Conservation (phyloP, 2,329 filamentous ascomycete genomes). For the Ceratocystis diversiconidia region DNA sequence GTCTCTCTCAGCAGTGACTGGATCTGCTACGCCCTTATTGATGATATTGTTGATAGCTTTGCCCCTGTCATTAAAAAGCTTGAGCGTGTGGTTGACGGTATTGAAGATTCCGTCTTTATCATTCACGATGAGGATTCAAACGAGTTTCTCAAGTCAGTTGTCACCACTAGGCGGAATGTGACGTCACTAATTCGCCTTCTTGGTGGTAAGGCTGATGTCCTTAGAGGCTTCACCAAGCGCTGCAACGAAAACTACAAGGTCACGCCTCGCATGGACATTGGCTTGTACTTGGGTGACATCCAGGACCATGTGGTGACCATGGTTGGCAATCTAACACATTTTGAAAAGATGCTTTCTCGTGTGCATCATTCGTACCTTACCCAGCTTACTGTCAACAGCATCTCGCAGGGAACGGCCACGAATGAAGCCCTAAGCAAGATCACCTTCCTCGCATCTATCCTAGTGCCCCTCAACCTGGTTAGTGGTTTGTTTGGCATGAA, state of each 20-base stretch:
- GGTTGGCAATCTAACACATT: slow-evolving; percentile 91
- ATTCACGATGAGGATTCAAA: slow-evolving; percentile 82
- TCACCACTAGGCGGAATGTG: slow-evolving; percentile 81
- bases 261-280: slow-evolving; percentile 90
- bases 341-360: slow-evolving; percentile 92
- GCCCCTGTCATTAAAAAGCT: slow-evolving; percentile 77
- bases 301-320: slow-evolving; percentile 99
- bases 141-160: slow-evolving; percentile 74
- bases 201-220: slow-evolving; percentile 95
- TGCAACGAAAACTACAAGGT: slow-evolving; percentile 97
- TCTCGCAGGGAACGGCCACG: slow-evolving; percentile 72
- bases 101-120: slow-evolving; percentile 91
- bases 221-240: slow-evolving; percentile 92
- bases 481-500: slow-evolving; percentile 86
- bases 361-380: slow-evolving; percentile 94
- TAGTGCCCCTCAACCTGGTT: slow-evolving; percentile 91
- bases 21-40: slow-evolving; percentile 97
- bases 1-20: slow-evolving; percentile 90
- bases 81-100: slow-evolving; percentile 76
- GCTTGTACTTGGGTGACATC: slow-evolving; percentile 90
- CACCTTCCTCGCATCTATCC: slow-evolving; percentile 80
- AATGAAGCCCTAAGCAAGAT: slow-evolving; percentile 91
- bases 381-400: slow-evolving; percentile 82
- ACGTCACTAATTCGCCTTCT: slow-evolving; percentile 86
- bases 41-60: slow-evolving; percentile 95